Evolutionary conservation across 257 asterid genomes (phyloP), one percentile per base, ranked within the genome.

Genomic region (Jacaranda copaia): DNA sequence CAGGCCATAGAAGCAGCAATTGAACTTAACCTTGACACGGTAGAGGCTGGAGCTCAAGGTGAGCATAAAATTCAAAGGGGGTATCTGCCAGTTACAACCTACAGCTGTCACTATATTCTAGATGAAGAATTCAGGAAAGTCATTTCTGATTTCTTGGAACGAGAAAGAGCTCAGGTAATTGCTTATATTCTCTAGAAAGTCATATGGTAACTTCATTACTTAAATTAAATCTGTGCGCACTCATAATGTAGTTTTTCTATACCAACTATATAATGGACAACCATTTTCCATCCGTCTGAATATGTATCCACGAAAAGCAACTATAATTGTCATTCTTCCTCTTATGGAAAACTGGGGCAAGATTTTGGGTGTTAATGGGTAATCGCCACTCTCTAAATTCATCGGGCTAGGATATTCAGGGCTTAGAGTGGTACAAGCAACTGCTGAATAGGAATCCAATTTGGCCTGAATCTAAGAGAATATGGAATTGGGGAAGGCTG

Each of bases 1-100:
- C 90, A 95, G 99, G 99, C 98, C 48, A 93, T 95, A 78, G 98
- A 95, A 77, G 98, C 99, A 72, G 99, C 98, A 6, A 95, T 95
- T 61, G 99, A 93, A 77, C 89, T 87, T 53, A 87, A 90, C 64
- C 99, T 95, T 43, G 86, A 77, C 79, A 90, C 78, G 81, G 97
- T 95, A 59, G 98, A 95, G 86, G 99, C 99, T 25, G 99, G 99
- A 70, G 99, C 99, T 45, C 99, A 95, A 80, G 99, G 99, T 5
- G 99, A 95, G 83, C 99, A 95, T 77, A 95, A 95, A 83, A 93
- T 95, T 74, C 98, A 93, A 84, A 85, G 99, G 84, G 99, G 99
- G 8, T 95, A 96, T 81, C 79, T 93, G 87, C 99, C 99, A 0
- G 97, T 85, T 49, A 67, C 88, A 16, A 95, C 98, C 77, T 93